phyloP scores from a whole-genome alignment of 1,284 basidiomycete genomes.

The Austroboletus novae-zelandiae region DNA sequence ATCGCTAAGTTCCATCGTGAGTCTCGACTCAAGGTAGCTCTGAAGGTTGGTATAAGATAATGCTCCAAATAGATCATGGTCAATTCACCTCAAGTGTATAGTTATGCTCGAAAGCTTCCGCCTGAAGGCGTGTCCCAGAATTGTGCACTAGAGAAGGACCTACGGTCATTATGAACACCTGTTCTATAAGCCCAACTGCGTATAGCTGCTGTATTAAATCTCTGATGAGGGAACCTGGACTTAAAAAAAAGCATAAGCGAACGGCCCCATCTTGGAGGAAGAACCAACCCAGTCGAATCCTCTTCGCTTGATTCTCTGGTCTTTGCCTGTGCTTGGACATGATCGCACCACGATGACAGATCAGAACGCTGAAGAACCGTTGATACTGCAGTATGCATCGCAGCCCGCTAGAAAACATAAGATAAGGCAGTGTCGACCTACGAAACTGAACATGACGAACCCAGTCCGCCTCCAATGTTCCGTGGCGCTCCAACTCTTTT shows the following conservation, averaged over 20 bases:
- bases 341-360: constrained; percentile 48
- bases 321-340: constrained; percentile 34
- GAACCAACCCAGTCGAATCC: constrained; percentile 20
- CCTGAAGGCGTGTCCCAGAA: constrained; percentile 44
- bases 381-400: constrained; percentile 54
- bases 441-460: constrained; percentile 36
- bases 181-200: constrained; percentile 53
- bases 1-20: constrained; percentile 51
- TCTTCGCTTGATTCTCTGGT: constrained; percentile 20
- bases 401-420: constrained; percentile 43
- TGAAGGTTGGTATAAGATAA: constrained; percentile 26
- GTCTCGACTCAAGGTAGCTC: constrained; percentile 59
- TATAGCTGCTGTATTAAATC: constrained; percentile 61
- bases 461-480: constrained; percentile 51
- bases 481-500: constrained; percentile 51
- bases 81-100: constrained; percentile 50
- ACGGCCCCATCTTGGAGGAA: background rate
- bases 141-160: constrained; percentile 52
- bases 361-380: constrained; percentile 49
- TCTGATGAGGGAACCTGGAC: constrained; percentile 49
- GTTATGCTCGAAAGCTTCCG: constrained; percentile 57
- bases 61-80: background rate
- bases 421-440: constrained; percentile 11
- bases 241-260: constrained; percentile 13
- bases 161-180: constrained; percentile 45